These are phyloP conservation scores for Daldinia loculata DNA, from an alignment of 495 filamentous ascomycete species.

Conservation along the genomic window DNA sequence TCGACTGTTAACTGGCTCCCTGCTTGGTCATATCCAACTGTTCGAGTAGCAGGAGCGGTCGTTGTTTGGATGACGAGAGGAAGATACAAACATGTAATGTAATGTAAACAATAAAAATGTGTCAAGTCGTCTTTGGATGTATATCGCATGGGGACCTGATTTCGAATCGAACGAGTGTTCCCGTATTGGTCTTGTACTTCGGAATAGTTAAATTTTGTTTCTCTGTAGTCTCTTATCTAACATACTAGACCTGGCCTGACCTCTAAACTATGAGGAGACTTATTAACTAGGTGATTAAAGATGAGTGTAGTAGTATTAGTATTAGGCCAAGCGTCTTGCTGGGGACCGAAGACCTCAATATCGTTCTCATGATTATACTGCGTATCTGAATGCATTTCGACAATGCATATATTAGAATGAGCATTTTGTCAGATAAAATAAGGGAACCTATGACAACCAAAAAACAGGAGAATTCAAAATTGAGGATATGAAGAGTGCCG, in stretches of 20 bases:
- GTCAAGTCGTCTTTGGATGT: background rate
- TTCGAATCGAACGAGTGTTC: background rate
- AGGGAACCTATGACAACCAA: background rate
- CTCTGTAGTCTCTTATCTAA: background rate
- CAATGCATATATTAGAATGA: background rate
- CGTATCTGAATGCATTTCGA: background rate
- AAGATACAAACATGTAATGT: slow-evolving; percentile 3
- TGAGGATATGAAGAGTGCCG: background rate
- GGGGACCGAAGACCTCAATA: background rate
- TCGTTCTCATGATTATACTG: background rate
- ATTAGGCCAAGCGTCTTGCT: background rate
- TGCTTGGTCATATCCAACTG: background rate
- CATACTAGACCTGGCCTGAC: background rate
- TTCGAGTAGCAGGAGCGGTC: background rate
- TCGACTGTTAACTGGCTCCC: background rate
- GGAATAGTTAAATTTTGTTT: background rate
- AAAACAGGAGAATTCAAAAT: background rate
- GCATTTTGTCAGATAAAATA: background rate
- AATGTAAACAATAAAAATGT: background rate
- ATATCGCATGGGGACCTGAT: background rate
- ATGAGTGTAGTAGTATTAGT: background rate
- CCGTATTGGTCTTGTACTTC: background rate
- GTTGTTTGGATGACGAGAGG: background rate
- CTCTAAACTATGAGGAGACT: background rate
- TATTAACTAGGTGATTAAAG: background rate